phyloP scores from a whole-genome alignment of 2,329 filamentous ascomycete genomes.

The Xylariaceae sp. region DNA sequence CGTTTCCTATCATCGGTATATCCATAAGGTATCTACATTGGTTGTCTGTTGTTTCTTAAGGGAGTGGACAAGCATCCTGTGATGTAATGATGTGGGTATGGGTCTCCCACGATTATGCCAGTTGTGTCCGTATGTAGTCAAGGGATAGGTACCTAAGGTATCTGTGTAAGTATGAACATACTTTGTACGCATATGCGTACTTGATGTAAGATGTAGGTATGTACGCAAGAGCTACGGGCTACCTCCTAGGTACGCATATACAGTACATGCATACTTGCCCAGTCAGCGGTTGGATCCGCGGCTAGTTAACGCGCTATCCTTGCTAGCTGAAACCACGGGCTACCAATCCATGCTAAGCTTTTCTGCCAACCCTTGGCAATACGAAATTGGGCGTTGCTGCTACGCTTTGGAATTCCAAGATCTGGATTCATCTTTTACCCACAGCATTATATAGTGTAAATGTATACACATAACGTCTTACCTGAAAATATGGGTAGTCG shows the following conservation, averaged over 20 bases:
- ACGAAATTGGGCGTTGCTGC: slow-evolving; percentile 8
- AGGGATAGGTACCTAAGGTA: too few relatives aligned
- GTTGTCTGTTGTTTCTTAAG: too few relatives aligned
- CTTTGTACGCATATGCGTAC: too few relatives aligned
- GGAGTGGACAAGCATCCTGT: not conserved
- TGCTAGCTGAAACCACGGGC: slow-evolving; percentile 10
- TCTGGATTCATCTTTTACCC: slow-evolving; percentile 5
- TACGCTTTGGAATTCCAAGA: slow-evolving; percentile 11
- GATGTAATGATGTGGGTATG: not conserved
- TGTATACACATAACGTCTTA: too few relatives aligned
- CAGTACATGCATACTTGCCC: not conserved
- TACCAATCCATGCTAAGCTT: slow-evolving; percentile 28
- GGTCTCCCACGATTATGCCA: not conserved
- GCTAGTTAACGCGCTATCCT: slow-evolving; percentile 1
- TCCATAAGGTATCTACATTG: too few relatives aligned
- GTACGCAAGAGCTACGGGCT: too few relatives aligned
- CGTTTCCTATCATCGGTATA: too few relatives aligned
- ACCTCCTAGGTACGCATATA: not conserved
- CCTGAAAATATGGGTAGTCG: too few relatives aligned
- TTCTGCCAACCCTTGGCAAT: slow-evolving; percentile 23
- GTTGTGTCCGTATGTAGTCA: too few relatives aligned
- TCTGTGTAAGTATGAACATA: too few relatives aligned
- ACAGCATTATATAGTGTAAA: too few relatives aligned
- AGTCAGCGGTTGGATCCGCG: slow-evolving; percentile 12
- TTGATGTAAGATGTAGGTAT: too few relatives aligned